Evolutionary conservation across 108 stramenopile genomes (phyloP).

Genomic region (Cylindrotheca fusiformis): DNA sequence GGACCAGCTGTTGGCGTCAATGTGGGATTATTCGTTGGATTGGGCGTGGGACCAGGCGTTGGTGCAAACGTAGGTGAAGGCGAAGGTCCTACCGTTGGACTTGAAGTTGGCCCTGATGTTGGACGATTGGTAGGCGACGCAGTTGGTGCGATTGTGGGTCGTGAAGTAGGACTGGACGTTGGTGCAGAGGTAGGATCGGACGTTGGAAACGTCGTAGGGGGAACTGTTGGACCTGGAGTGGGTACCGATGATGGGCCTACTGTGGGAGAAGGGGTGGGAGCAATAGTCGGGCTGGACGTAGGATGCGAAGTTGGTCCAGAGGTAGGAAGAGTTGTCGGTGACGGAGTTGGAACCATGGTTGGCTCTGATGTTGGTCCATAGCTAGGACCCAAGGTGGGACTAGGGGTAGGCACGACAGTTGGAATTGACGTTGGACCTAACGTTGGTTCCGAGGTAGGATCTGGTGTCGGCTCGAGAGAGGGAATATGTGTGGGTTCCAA

Average conservation of each 20-base stretch:
- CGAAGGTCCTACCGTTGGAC: slow-evolving; percentile 2
- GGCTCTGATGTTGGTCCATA: neutral
- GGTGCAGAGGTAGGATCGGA: slow-evolving; percentile 2
- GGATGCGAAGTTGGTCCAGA: neutral
- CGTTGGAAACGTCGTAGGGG: neutral
- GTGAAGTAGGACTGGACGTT: slow-evolving; percentile 10
- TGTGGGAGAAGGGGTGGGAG: neutral
- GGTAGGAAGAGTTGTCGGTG: neutral
- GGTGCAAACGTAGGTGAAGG: neutral
- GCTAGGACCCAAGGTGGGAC: neutral
- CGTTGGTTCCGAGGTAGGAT: neutral
- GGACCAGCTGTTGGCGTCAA: neutral
- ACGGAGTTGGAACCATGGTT: neutral
- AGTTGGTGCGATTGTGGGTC: slow-evolving; percentile 8
- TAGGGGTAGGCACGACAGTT: neutral
- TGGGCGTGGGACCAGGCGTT: neutral
- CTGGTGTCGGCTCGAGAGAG: neutral
- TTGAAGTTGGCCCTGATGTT: slow-evolving; percentile 3
- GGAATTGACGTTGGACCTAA: neutral
- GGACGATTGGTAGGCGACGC: neutral
- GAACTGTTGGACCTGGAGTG: neutral
- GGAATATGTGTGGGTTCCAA: neutral
- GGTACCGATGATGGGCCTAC: neutral
- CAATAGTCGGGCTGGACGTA: neutral
- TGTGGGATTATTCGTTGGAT: slow-evolving; percentile 2